Base-by-base conservation (phyloP, 805 yeast species). In the Sugiyamaella valdiviana region DNA sequence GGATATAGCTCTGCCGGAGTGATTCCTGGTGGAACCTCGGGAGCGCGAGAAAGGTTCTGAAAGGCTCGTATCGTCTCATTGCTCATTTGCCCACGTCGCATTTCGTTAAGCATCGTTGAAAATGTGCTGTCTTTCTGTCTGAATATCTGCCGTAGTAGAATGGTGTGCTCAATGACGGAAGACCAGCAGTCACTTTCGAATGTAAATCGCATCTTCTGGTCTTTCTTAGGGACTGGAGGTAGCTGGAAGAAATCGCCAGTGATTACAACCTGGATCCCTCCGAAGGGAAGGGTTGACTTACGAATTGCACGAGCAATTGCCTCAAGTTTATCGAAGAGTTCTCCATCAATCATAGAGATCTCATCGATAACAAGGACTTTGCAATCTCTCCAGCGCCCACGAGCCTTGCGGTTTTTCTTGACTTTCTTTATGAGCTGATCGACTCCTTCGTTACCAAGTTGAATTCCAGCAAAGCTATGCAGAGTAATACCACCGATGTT, bases 181-280 rank as follows among this genome's bases (percentile, higher is more conserved):
- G 65, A 66, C 99, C 99, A 93, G 21, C 79, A 67, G 2, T 69
- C 62, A 7, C 88, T 74, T 58, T 89, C 85, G 60, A 93, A 93
- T 51, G 95, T 83, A 61, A 83, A 93, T n/a, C 32, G 32, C 10
- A n/a, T 26, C 20, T 65, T 63, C 0, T 72, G 62, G 3, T 65
- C 58, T 26, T 62, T 62, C 69, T 66, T 37, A 52, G 60, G 21
- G 5, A 93, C 95, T 0, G 99, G 99, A 1, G 99, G 99, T 39
- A 93, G 72, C 67, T 93, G 99, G 65, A 84, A 90, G 63, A 91
- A 90, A 67, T 93, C 99, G n/a, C 99, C 99, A 3, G 95, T 84
- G 32, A 90, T 66, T 10, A 93, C 78, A 14, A 93, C 57, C 60
- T 93, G 99, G 39, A 93, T 82, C 0, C 99, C 99, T 4, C 99